Conservation (phyloP, 305 asterid genomes). For the Striga hermonthica region DNA sequence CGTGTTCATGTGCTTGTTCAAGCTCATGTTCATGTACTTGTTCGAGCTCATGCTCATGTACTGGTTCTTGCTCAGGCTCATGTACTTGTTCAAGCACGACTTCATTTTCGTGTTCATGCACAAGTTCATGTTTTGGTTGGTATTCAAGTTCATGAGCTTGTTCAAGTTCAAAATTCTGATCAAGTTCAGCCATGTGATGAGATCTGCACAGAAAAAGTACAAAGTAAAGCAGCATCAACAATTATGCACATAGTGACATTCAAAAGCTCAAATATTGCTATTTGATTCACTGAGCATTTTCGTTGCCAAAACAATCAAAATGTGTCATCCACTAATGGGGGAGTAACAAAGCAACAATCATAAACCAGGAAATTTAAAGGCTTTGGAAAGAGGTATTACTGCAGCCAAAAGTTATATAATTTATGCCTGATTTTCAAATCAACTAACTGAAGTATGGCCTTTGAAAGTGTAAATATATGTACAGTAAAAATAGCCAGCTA, state of each 20-base stretch:
- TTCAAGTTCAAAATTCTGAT: constrained; percentile 36
- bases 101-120: constrained; percentile 36
- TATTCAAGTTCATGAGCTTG: constrained; percentile 31
- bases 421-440: too few relatives aligned
- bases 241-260: background rate
- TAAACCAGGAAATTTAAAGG: background rate
- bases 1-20: constrained; percentile 35
- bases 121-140: constrained; percentile 27
- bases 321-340: background rate
- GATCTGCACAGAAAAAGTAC: constrained; percentile 29
- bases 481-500: too few relatives aligned
- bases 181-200: constrained; percentile 39
- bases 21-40: background rate
- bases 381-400: too few relatives aligned
- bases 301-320: constrained; percentile 1
- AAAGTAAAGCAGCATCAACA: constrained; percentile 14
- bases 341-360: background rate
- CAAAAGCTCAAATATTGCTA: constrained; percentile 5
- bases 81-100: constrained; percentile 32
- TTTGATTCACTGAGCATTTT: constrained; percentile 1
- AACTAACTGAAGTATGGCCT: too few relatives aligned
- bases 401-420: too few relatives aligned
- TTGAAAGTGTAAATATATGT: too few relatives aligned
- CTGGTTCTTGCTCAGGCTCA: constrained; percentile 31
- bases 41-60: constrained; percentile 29